Conservation (phyloP, 305 asterid genomes). For the Fraxinus albicans region DNA sequence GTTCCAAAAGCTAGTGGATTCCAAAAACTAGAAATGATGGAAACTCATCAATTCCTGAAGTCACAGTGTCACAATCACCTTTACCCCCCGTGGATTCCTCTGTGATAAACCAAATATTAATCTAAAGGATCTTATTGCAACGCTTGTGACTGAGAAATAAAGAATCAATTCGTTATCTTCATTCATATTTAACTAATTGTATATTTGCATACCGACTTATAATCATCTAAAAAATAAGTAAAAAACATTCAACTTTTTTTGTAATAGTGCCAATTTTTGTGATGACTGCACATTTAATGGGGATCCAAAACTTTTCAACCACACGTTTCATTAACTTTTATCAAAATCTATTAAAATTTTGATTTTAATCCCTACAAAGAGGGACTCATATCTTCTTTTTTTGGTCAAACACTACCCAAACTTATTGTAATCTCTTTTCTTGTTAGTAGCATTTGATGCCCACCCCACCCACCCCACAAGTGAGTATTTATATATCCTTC, state of each 20-base stretch:
- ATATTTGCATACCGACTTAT: constrained; percentile 3
- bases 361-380: too few species aligned
- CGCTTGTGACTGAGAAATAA: constrained; percentile 24
- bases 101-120: constrained; percentile 14
- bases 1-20: too few species aligned
- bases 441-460: neutral
- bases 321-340: too few species aligned
- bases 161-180: constrained; percentile 30
- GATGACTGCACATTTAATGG: neutral
- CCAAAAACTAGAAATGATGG: neutral
- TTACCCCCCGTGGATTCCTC: constrained; percentile 12
- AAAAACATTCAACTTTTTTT: neutral
- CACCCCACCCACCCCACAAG: neutral
- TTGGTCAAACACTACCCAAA: constrained; percentile 33
- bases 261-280: constrained; percentile 7
- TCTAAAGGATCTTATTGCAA: constrained; percentile 23
- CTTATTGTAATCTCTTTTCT: neutral
- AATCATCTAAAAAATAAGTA: neutral
- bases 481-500: neutral
- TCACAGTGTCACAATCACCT: neutral
- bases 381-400: neutral
- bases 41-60: neutral
- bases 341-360: too few species aligned
- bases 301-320: too few species aligned
- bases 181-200: neutral